Conservation (phyloP, 2,329 filamentous ascomycete species). For the Hypomyces perniciosus region DNA sequence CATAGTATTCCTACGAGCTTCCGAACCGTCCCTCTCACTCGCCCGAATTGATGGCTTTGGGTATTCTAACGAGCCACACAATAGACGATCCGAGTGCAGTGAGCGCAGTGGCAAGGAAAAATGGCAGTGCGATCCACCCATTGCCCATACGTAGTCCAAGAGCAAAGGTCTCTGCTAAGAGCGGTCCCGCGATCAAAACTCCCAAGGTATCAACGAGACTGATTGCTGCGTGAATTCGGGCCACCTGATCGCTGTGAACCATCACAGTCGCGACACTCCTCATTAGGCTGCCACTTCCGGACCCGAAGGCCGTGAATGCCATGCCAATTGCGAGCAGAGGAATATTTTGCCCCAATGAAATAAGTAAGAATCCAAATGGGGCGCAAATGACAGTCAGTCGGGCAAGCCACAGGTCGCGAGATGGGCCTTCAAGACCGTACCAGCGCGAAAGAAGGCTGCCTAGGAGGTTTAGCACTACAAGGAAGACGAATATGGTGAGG, state of each 20-base stretch:
- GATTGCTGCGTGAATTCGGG: not conserved
- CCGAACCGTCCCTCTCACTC: not conserved
- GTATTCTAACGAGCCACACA: not conserved
- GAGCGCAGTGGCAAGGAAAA: not conserved
- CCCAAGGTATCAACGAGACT: not conserved
- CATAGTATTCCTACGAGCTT: too few species aligned
- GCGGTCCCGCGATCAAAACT: not conserved
- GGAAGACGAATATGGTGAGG: not conserved
- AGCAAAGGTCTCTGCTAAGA: not conserved
- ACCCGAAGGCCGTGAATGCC: not conserved
- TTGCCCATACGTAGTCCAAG: not conserved
- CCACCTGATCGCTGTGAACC: not conserved
- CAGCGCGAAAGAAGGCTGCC: not conserved
- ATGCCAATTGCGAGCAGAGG: not conserved
- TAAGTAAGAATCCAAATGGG: not conserved
- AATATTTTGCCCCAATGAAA: not conserved
- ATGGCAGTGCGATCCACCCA: not conserved
- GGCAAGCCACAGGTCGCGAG: constrained; percentile 6
- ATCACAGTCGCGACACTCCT: not conserved
- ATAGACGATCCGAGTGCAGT: not conserved
- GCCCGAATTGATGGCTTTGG: not conserved
- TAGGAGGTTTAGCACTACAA: not conserved
- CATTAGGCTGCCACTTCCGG: not conserved
- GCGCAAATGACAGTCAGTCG: not conserved
- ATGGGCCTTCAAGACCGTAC: not conserved